Conservation (phyloP, 2,329 filamentous ascomycete genomes). For the Volutella citrinella region DNA sequence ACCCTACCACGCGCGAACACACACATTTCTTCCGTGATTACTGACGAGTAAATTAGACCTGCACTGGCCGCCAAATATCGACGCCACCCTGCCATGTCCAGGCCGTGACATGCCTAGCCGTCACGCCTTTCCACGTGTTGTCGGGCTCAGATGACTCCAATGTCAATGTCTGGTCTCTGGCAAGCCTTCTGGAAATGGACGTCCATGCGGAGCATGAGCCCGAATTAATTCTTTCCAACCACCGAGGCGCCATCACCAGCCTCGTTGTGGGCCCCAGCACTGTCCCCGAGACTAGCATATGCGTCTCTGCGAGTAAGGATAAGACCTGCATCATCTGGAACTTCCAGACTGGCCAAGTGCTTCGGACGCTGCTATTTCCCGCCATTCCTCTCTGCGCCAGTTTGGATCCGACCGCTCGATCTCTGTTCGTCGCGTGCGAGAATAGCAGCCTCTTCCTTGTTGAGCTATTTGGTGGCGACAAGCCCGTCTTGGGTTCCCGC, state of each 20-base stretch:
- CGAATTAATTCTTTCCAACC: slow-evolving; percentile 72
- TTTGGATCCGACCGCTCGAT: slow-evolving; percentile 80
- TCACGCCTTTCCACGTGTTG: slow-evolving; percentile 69
- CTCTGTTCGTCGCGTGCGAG: slow-evolving; percentile 76
- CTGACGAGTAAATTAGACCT: slow-evolving; percentile 48
- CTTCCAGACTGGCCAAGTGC: slow-evolving; percentile 70
- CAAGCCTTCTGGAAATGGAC: slow-evolving; percentile 64
- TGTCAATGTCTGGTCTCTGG: slow-evolving; percentile 86
- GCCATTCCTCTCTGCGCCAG: slow-evolving; percentile 68
- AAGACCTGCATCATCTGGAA: slow-evolving; percentile 93
- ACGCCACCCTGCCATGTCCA: slow-evolving; percentile 79
- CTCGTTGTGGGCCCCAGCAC: slow-evolving; percentile 62
- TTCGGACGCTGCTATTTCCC: slow-evolving; percentile 81
- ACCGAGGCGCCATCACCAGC: slow-evolving; percentile 70
- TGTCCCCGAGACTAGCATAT: slow-evolving; percentile 71
- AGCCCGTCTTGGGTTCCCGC: slow-evolving; percentile 52
- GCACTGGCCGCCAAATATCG: slow-evolving; percentile 72
- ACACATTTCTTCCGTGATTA: too few relatives aligned
- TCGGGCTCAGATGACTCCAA: slow-evolving; percentile 84
- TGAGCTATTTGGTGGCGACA: slow-evolving; percentile 62
- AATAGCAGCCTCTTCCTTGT: slow-evolving; percentile 78
- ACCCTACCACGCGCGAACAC: too few relatives aligned
- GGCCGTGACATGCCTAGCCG: slow-evolving; percentile 71
- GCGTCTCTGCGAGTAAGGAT: slow-evolving; percentile 79
- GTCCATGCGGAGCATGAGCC: slow-evolving; percentile 62